Evolutionary conservation across 2,329 filamentous ascomycete genomes (phyloP), one percentile per base, ranked within the genome.

Genomic region (Triangularia setosa): DNA sequence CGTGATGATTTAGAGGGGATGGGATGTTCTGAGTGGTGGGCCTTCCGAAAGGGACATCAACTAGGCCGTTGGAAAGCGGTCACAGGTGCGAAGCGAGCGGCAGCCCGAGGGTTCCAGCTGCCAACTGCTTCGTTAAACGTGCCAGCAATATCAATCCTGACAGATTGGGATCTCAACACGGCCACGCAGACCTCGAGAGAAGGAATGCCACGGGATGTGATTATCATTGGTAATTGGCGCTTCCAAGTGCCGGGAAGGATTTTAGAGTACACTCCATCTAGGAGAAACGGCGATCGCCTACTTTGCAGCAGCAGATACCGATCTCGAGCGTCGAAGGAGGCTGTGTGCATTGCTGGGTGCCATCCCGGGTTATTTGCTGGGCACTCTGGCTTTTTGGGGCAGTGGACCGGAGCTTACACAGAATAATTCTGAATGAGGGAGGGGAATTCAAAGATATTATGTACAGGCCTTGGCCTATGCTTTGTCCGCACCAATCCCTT

Each of bases 51-150:
- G n/a, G 18, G n/a, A 35, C 18, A 40, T 12, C 23, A 24, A 2
- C 25, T 52, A 53, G 27, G 58, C 58, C 58, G 58, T 28, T 52
- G 23, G 40, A 60, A 60, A 60, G 58, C 58, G 58, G 16, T n/a
- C 33, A 21, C n/a, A 24, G 12, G 33, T 28, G 18, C 25, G 52
- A 52, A 48, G 40, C 33, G 40, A 60, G 58, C 58, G 58, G 58
- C 58, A 60, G 58, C 58, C 58, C 58, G 33, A 40, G 21, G 30
- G 12, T 35, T 44, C 33, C 58, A 60, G 30, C 57, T 59, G 33
- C 4, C 57, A 60, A 52, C 57, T 27, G 48, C n/a, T 52, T 40
- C 58, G 33, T 59, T 33, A 7, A 40, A 18, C n/a, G 23, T 25
- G 52, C 16, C 52, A 18, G 25, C 23, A 27, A 27, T 23, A 55